Conservation (phyloP, 2,329 filamentous ascomycete genomes). For the Plenodomus tracheiphilus region DNA sequence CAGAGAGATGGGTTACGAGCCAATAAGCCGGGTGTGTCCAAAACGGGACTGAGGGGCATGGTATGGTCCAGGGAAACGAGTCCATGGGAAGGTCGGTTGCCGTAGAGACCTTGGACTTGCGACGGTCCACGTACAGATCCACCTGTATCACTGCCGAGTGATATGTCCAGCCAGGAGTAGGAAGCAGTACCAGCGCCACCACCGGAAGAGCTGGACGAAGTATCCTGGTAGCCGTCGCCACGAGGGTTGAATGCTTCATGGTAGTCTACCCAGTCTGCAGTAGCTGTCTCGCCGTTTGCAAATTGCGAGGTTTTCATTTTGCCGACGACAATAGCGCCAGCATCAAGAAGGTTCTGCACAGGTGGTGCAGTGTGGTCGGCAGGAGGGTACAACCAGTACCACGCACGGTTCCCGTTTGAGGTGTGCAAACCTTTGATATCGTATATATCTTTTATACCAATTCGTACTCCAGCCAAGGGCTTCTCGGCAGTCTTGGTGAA, state of each 20-base stretch:
- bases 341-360: conserved; percentile 60
- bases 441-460: conserved; percentile 68
- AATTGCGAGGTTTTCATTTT: conserved; percentile 54
- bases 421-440: conserved; percentile 61
- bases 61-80: conserved; percentile 53
- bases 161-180: conserved; percentile 56
- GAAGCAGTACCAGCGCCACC: conserved; percentile 50
- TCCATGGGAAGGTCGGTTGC: conserved; percentile 54
- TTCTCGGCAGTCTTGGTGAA: conserved; percentile 53
- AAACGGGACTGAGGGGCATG: conserved; percentile 53
- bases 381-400: conserved; percentile 56
- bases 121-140: conserved; percentile 55
- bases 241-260: conserved; percentile 50
- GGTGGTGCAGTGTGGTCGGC: conserved; percentile 53
- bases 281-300: conserved; percentile 52
- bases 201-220: conserved; percentile 53
- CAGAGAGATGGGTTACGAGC: conserved; percentile 51
- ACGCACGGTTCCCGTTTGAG: conserved; percentile 62
- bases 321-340: conserved; percentile 58
- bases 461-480: conserved; percentile 63
- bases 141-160: conserved; percentile 55
- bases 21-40: conserved; percentile 54
- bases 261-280: conserved; percentile 56
- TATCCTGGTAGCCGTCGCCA: conserved; percentile 52
- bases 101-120: conserved; percentile 54